Evolutionary conservation across 2,329 filamentous ascomycete species (phyloP), one percentile per base, ranked within the genome.

Genomic region (Periconia macrospinosa): DNA sequence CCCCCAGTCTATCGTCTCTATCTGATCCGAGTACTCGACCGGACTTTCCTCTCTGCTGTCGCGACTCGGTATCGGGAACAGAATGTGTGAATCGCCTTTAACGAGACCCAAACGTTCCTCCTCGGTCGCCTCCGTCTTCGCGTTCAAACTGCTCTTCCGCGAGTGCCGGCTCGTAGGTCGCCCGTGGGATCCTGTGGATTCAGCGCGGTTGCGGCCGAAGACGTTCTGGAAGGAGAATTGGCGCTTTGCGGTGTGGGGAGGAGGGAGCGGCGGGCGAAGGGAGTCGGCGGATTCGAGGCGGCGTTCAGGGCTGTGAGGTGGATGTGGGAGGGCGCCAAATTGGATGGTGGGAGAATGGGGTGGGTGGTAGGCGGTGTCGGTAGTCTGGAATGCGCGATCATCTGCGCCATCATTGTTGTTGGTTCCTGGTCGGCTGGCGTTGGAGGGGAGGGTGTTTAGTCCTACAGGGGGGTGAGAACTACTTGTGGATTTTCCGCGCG

Each of bases 171-270:
- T 71, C 15, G 60, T 55, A 17, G 70, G 72, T 20, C 66, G 52
- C 20, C 20, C 54, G 23, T 49, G 57, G 61, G 17, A 66, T 63
- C 15, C 56, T 62, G 5, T 61, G 2, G 64, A 69, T n/a, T 70
- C 65, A 43, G 62, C 56, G 23, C 67, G 63, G 47, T 67, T 64
- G 35, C 86, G 82, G 55, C 79, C 78, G 73, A 97, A 94, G 49
- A 96, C 86, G 60, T 89, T 91, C 60, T 92, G 88, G 79, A 97
- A 97, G 17, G 90, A 95, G 76, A 97, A 99, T 69, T 96, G 91
- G 55, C 93, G 83, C 11, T 88, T 84, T 59, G 74, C 57, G 61
- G 71, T 58, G 52, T 79, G 85, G 5, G 86, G 86, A 1, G 87
- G 86, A 3, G 83, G 72, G 52, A 67, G 72, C 0, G 87, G 87